Conservation (phyloP, 2,329 filamentous ascomycete species). For the Aspergillus aculeatinus region DNA sequence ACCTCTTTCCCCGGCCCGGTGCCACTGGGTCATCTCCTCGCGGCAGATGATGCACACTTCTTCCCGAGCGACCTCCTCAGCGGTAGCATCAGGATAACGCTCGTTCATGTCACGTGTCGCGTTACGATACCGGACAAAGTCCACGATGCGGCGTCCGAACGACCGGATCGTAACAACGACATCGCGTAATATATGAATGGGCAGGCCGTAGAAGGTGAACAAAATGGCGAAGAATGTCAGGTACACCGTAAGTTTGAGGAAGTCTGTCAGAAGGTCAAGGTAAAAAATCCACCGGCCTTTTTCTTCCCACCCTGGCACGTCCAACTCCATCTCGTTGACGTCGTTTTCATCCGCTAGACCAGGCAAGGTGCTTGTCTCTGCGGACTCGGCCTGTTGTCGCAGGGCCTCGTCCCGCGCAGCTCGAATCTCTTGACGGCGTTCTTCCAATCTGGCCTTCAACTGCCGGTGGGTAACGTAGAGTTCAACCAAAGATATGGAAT, state of each 20-base stretch:
- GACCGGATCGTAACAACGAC: constrained; percentile 91
- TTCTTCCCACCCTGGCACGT: constrained; percentile 93
- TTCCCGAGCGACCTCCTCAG: constrained; percentile 78
- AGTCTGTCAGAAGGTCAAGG: constrained; percentile 82
- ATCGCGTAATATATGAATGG: constrained; percentile 94
- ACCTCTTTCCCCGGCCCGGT: constrained; percentile 47
- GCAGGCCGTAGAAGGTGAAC: constrained; percentile 88
- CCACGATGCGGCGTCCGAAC: constrained; percentile 84
- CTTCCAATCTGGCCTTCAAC: constrained; percentile 65
- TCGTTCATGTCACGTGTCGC: constrained; percentile 93
- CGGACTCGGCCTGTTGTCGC: constrained; percentile 36
- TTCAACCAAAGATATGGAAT: constrained; percentile 75
- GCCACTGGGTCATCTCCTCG: constrained; percentile 89
- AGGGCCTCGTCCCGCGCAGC: constrained; percentile 51
- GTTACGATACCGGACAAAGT: constrained; percentile 84
- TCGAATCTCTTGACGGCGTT: constrained; percentile 67
- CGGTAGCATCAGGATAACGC: constrained; percentile 83
- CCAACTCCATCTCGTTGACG: constrained; percentile 88
- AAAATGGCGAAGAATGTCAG: constrained; percentile 90
- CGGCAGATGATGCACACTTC: constrained; percentile 97
- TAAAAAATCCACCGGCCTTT: constrained; percentile 92
- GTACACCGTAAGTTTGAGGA: constrained; percentile 87
- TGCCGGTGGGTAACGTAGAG: constrained; percentile 72
- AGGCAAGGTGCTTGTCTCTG: constrained; percentile 35
- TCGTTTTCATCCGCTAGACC: constrained; percentile 67